Conservation (phyloP, 2,329 filamentous ascomycete genomes). For the Cladophialophora immunda region DNA sequence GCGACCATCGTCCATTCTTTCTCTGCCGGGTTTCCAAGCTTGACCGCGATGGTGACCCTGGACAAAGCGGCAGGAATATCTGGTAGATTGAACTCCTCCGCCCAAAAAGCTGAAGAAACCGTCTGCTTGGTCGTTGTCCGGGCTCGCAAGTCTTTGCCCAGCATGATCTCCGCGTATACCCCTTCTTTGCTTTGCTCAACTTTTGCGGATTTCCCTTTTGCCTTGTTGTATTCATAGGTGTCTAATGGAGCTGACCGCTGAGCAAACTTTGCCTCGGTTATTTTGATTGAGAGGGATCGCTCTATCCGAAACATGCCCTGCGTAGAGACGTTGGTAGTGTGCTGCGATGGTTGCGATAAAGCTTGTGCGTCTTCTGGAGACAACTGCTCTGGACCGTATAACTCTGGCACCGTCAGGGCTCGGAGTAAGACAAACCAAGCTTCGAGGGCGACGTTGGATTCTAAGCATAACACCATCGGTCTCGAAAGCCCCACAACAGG, state of each 20-base stretch:
- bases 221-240: constrained; percentile 25
- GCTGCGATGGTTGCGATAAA: constrained; percentile 22
- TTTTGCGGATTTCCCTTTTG: constrained; percentile 38
- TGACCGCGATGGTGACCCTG: constrained; percentile 56
- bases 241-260: constrained; percentile 30
- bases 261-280: constrained; percentile 68
- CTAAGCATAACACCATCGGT: constrained; percentile 88
- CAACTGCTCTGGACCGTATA: constrained; percentile 74
- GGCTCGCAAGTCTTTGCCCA: constrained; percentile 59
- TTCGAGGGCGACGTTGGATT: constrained; percentile 89
- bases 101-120: constrained; percentile 58
- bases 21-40: constrained; percentile 57
- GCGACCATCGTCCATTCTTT: constrained; percentile 60
- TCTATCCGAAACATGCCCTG: constrained; percentile 73
- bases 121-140: constrained; percentile 58
- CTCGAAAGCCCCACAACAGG: constrained; percentile 78
- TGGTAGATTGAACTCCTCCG: constrained; percentile 57
- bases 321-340: constrained; percentile 51
- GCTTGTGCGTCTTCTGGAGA: constrained; percentile 35
- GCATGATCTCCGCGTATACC: constrained; percentile 58
- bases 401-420: constrained; percentile 89
- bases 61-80: constrained; percentile 59
- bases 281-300: constrained; percentile 65
- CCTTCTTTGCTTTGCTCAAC: constrained; percentile 46
- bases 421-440: constrained; percentile 95